Evolutionary conservation across 2,329 filamentous ascomycete genomes (phyloP), one percentile per base, ranked within the genome.

Genomic region (Fusarium sp.): DNA sequence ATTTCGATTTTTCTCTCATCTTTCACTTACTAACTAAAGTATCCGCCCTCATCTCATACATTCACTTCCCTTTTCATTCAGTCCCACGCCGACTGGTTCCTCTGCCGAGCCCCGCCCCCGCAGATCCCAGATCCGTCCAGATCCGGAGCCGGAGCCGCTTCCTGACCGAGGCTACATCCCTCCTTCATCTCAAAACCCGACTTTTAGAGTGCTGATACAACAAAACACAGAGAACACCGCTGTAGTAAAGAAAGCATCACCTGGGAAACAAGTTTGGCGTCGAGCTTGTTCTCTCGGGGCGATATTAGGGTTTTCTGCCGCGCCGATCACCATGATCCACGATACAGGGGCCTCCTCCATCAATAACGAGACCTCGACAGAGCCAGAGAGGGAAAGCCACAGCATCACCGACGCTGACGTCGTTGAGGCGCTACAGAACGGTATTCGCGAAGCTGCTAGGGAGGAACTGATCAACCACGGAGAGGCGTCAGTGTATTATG

Each of bases 401-500:
- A 63, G 49, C 63, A 69, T 76, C 62, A 70, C 72, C 34, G 72
- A 74, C 43, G 61, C 52, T 54, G 76, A 78, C 63, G 71, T 75
- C 54, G 69, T 78, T 64, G 72, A 72, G 52, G 62, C 60, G 34
- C 45, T 71, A 46, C 70, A 74, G 55, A 66, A 72, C 42, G 60
- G 62, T 33, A 64, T 75, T 44, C 68, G 57, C 24, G 69, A 75
- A 48, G 68, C 68, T 54, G 45, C 72, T 24, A 54, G 44, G 24
- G 64, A 57, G 40, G 64, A 69, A 7, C 44, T 60, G 46, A 64
- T 70, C 63, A 75, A 75, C 44, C 63, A 76, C 58, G 72, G 78
- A 51, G 75, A 81, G 66, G 81, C 79, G 42, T 85, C 86, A 42
- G 79, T 83, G 53, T 89, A 89, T 76, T 89, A 87, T 81, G 85